Conservation (phyloP, 495 filamentous ascomycete genomes). For the Podospora australis region DNA sequence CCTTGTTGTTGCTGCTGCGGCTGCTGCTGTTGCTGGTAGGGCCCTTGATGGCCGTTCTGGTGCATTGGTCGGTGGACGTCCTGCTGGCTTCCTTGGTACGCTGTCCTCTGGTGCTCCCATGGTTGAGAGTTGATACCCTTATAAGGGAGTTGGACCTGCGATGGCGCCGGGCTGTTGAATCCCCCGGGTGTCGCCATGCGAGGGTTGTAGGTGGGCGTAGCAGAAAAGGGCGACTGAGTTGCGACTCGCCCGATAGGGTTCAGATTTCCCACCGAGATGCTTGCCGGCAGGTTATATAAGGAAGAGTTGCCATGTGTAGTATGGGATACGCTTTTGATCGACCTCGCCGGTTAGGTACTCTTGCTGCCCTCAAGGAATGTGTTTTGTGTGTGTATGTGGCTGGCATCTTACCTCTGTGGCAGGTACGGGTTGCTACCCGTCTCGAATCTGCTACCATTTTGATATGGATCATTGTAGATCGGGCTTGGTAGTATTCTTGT, state of each 20-base stretch:
- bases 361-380: slow-evolving; percentile 26
- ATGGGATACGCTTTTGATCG: slow-evolving; percentile 37
- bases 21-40: neutral
- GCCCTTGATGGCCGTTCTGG: slow-evolving; percentile 2
- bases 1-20: slow-evolving; percentile 12
- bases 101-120: slow-evolving; percentile 34
- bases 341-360: slow-evolving; percentile 36
- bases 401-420: slow-evolving; percentile 41
- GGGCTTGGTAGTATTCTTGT: slow-evolving; percentile 36
- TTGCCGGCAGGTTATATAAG: slow-evolving; percentile 32
- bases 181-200: slow-evolving; percentile 23
- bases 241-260: slow-evolving; percentile 19
- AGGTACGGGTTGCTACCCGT: slow-evolving; percentile 34
- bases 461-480: slow-evolving; percentile 34
- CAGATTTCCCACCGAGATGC: slow-evolving; percentile 12
- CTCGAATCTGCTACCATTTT: slow-evolving; percentile 24
- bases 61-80: no score
- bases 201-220: slow-evolving; percentile 29
- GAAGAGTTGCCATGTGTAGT: slow-evolving; percentile 30
- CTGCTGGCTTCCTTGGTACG: no score
- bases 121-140: slow-evolving; percentile 27
- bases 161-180: slow-evolving; percentile 23
- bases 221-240: slow-evolving; percentile 28
- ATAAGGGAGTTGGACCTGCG: slow-evolving; percentile 25
- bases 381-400: slow-evolving; percentile 11